Evolutionary conservation across 2,329 filamentous ascomycete species (phyloP).

Genomic region (Didymella keratinophila): DNA sequence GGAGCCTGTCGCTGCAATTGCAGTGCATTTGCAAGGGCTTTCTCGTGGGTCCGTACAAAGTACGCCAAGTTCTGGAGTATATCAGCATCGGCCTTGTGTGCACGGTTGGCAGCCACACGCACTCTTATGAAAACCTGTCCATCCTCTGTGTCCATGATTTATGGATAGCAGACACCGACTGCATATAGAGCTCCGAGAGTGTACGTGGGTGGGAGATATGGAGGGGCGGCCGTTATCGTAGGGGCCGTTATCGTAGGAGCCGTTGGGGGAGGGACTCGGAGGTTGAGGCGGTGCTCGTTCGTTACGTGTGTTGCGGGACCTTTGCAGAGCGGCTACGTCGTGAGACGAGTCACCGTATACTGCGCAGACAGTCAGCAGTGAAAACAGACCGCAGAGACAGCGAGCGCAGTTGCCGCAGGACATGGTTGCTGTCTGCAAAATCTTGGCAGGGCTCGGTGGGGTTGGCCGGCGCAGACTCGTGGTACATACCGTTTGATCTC

Average conservation of each 20-base stretch:
- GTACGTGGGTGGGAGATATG: conserved; percentile 11
- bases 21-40: conserved; percentile 92
- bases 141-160: conserved; percentile 83
- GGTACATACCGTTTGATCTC: conserved; percentile 23
- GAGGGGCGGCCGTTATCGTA: conserved; percentile 22
- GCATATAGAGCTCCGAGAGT: conserved; percentile 43
- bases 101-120: conserved; percentile 37
- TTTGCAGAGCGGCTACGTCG: conserved; percentile 32
- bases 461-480: conserved; percentile 9
- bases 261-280: not conserved
- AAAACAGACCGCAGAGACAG: conserved; percentile 10
- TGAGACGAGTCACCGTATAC: conserved; percentile 31
- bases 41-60: conserved; percentile 97
- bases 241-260: conserved; percentile 21
- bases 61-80: conserved; percentile 81
- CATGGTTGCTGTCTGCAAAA: conserved; percentile 22
- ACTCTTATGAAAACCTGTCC: conserved; percentile 89
- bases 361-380: conserved; percentile 36
- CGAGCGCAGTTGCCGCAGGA: conserved; percentile 15
- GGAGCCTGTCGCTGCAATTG: conserved; percentile 79
- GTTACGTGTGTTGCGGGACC: conserved; percentile 27
- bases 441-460: conserved; percentile 31
- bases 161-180: conserved; percentile 37
- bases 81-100: conserved; percentile 38
- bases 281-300: conserved; percentile 26